Evolutionary conservation across 106 monocot species (phyloP), one percentile per base, ranked within the genome.

Genomic region (Acorus calamus): DNA sequence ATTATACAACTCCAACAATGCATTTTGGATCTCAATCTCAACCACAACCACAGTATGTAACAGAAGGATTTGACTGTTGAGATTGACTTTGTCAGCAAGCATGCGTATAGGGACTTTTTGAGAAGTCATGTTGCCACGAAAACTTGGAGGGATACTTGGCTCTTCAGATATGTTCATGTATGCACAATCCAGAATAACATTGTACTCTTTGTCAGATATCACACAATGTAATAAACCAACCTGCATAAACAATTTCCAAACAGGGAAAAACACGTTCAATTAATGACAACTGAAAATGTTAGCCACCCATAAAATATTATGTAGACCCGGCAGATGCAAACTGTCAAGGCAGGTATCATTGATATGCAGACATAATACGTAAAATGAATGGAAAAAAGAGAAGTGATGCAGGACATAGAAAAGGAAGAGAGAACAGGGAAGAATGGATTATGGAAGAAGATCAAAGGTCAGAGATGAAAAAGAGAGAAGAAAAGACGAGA

Each of bases 131-230:
- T 64, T 78, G 9, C 68, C 76, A 57, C 85, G 90, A 63, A 90
- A 96, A 76, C 90, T 87, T 67, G 87, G 90, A 69, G 94, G 90
- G 60, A 87, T 69, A 3, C 67, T 87, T 53, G 94, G 94, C 51
- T 66, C 28, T 78, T 96, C 94, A 7, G 75, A 90, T 55, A 96
- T 63, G 44, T 96, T 96, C 64, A 73, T 84, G 44, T 75, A 84
- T 14, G 73, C 55, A 74, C 94, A 96, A 67, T 84, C 87, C 56
- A 81, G 70, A 62, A 87, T 96, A 48, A 96, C 82, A 71, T 73
- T 84, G 65, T 96, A 96, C 65, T 96, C 94, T 59, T 85, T 96
- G 67, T 87, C 84, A 47, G 84, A 83, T 82, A 96, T 87, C 12
- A 91, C 62, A 43, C 78, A 79, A 67, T 96, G 94, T 42, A 96